Evolutionary conservation across 1,284 basidiomycete genomes (phyloP), one percentile per base, ranked within the genome.

Genomic region (Boletellus deceptivus): DNA sequence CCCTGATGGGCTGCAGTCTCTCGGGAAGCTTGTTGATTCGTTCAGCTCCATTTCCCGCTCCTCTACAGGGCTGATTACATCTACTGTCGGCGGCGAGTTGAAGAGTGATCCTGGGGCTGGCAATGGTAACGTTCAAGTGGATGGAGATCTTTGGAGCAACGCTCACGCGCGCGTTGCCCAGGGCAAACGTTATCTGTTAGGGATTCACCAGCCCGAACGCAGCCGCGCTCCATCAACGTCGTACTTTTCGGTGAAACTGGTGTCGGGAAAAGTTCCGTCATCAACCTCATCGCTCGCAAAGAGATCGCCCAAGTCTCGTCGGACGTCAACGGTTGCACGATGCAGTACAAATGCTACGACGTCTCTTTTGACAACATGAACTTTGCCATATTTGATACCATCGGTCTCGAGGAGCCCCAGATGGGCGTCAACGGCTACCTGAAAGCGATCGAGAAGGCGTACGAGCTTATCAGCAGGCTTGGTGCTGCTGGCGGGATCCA

Each of bases 351-450:
- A 11, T 44, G 53, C 18, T 55, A 67, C 17, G 17, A 48, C 16
- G 55, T 70, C 48, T 6, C 49, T 14, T 59, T 70, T 9, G 60
- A 57, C 40, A 22, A 10, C 45, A 48, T 50, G 44, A 33, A 52
- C 25, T 63, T 59, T 18, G 3, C 53, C 11, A 57, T 75, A 43
- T 75, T 67, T 20, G 74, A 75, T 29, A 75, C 74, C 31, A 63
- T 70, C 18, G 74, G 75, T n/a, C 68, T 76, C 14, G 60, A 74
- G 41, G 73, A 76, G 42, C 69, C 69, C 22, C 57, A 64, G 10
- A 46, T 65, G 61, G 31, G 59, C 1, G 43, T 68, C 57, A 54
- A 65, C 41, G 50, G 63, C 50, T 55, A 65, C 55, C 25, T 64
- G 48, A 55, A 64, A 3, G 70, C 72, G 1, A 65, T 76, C 31